Evolutionary conservation across 139 green algal species (phyloP).

Genomic region (Medakamo hakoo): DNA sequence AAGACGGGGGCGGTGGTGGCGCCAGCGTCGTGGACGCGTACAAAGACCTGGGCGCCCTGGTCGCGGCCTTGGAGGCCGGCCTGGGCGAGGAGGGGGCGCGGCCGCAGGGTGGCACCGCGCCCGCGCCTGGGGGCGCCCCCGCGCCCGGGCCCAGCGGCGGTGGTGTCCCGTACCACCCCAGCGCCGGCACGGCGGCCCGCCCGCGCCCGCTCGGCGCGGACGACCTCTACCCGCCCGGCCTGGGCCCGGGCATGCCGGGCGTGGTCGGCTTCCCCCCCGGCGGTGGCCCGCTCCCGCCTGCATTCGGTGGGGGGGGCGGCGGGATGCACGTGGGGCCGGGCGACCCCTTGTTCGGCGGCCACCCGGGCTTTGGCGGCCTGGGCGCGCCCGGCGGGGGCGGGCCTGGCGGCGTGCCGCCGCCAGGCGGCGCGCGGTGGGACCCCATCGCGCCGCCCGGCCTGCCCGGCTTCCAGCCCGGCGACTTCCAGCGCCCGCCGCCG

Average conservation of each 20-base stretch:
- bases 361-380: background rate
- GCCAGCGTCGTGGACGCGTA: background rate
- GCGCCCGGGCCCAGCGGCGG: no score
- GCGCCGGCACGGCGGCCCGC: no score
- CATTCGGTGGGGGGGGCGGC: constrained; percentile 7
- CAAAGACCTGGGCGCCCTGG: background rate
- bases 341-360: constrained; percentile 24
- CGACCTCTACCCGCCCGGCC: constrained; percentile 1
- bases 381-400: background rate
- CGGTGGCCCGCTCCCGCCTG: no score
- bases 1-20: no score
- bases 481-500: constrained; percentile 2
- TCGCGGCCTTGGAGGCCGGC: background rate
- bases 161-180: no score
- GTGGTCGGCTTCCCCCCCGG: background rate
- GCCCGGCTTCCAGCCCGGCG: constrained; percentile 18
- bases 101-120: background rate
- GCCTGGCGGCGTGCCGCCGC: background rate
- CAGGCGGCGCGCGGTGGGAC: constrained; percentile 22
- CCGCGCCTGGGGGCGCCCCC: no score
- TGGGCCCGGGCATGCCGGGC: constrained; percentile 2
- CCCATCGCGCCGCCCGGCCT: constrained; percentile 29
- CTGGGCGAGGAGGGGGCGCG: background rate
- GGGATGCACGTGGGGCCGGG: constrained; percentile 30
- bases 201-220: background rate